A percentile compares a stretch with the other conserved stretches of the same genome.
Conservation (phyloP, 2,329 filamentous ascomycete genomes). For the Fusarium sp. region DNA sequence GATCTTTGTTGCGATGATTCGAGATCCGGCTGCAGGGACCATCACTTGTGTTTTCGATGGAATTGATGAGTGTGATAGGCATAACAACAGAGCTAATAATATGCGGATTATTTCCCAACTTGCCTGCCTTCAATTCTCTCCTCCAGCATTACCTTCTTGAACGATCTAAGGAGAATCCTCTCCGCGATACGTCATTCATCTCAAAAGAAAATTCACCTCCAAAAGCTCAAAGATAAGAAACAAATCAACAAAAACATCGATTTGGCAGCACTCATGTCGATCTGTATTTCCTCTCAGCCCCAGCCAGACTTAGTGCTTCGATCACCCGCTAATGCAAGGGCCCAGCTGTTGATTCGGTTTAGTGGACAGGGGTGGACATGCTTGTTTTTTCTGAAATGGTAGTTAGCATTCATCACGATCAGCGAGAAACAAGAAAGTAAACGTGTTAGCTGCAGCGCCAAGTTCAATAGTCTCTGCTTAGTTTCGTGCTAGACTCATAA, state of each 20-base stretch:
- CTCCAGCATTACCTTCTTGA: too few species aligned
- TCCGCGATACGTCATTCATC: not conserved
- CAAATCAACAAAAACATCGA: not conserved
- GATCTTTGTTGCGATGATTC: slow-evolving; percentile 15
- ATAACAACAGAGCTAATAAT: too few species aligned
- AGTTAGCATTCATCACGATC: not conserved
- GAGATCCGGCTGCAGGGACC: not conserved
- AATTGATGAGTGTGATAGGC: slow-evolving; percentile 12
- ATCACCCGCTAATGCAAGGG: not conserved
- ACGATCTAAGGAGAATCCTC: not conserved
- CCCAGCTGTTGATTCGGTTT: not conserved
- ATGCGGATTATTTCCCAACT: not conserved
- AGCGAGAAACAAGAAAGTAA: slow-evolving; percentile 6
- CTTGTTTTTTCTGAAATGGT: not conserved
- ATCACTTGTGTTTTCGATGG: slow-evolving; percentile 22
- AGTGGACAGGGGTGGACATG: not conserved
- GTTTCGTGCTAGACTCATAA: not conserved
- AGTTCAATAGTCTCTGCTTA: not conserved
- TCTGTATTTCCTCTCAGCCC: slow-evolving; percentile 9
- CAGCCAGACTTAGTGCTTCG: not conserved
- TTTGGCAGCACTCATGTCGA: not conserved
- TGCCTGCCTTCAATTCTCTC: too few species aligned
- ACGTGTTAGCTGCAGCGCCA: not conserved
- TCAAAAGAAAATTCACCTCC: not conserved
- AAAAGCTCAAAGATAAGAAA: not conserved